A percentile compares a stretch with the other conserved stretches of the same genome.
phyloP scores from a whole-genome alignment of 129 eudicot species.

The Pseudognaphalium luteoalbum region DNA sequence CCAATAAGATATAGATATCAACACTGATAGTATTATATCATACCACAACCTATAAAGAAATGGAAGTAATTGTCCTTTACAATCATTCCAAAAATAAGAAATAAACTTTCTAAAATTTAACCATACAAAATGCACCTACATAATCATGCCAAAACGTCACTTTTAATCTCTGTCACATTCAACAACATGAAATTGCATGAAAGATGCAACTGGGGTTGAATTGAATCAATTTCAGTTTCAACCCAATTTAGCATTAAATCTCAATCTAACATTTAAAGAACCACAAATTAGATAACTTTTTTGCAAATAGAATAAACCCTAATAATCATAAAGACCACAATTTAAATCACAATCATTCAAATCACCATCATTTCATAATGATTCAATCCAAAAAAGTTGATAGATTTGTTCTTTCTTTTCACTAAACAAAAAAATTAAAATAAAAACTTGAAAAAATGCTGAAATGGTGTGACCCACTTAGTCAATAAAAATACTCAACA shows the following conservation, averaged over 20 bases:
- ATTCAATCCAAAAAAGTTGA: slow-evolving; percentile 27
- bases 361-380: slow-evolving; percentile 30
- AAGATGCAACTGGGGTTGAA: background rate
- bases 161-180: too few relatives aligned
- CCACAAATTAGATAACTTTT: background rate
- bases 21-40: background rate
- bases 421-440: background rate
- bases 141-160: slow-evolving; percentile 6
- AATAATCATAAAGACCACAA: slow-evolving; percentile 21
- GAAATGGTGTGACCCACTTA: slow-evolving; percentile 38
- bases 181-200: slow-evolving; percentile 1
- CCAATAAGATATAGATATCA: slow-evolving; percentile 21
- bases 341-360: slow-evolving; percentile 33
- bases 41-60: background rate
- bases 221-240: slow-evolving; percentile 4
- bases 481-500: slow-evolving; percentile 35
- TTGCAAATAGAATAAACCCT: slow-evolving; percentile 17
- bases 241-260: background rate
- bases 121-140: slow-evolving; percentile 12
- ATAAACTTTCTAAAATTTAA: slow-evolving; percentile 15
- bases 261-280: background rate
- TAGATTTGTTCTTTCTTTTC: slow-evolving; percentile 17
- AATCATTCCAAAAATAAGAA: slow-evolving; percentile 21
- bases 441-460: background rate
- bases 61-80: slow-evolving; percentile 24